Percentiles rank a stretch among this genome's conserved stretches.
phyloP scores from a whole-genome alignment of 2,329 filamentous ascomycete genomes.

The Scorias spongiosa region DNA sequence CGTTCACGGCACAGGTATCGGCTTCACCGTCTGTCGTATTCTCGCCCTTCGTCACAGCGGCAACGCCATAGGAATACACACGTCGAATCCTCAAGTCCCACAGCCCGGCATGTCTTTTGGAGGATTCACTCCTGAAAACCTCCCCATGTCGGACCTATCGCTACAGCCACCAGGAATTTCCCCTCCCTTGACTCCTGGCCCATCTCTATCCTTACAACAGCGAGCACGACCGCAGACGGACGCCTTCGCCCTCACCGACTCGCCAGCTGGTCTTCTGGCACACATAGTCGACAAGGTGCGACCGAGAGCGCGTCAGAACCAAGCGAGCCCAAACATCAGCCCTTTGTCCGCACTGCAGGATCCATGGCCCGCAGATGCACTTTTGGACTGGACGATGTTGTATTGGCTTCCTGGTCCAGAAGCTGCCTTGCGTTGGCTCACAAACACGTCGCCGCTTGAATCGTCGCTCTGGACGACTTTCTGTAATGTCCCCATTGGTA shows the following conservation, averaged over 20 bases:
- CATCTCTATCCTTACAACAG: not conserved
- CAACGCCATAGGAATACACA: conserved; percentile 44
- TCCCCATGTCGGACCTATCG: not conserved
- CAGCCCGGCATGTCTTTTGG: conserved; percentile 24
- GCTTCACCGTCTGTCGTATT: conserved; percentile 26
- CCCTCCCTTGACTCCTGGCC: conserved; percentile 8
- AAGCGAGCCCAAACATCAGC: not conserved
- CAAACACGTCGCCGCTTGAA: conserved; percentile 16
- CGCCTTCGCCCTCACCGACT: conserved; percentile 47
- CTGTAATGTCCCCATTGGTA: conserved; percentile 23
- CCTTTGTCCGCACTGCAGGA: conserved; percentile 2
- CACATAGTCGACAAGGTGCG: conserved; percentile 29
- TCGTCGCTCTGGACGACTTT: conserved; percentile 15
- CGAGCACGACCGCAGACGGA: conserved; percentile 35
- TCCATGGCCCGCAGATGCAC: conserved; percentile 30
- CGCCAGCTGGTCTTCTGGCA: conserved; percentile 42
- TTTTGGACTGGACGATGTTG: conserved; percentile 46
- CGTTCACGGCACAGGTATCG: conserved; percentile 36
- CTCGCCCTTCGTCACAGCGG: conserved; percentile 34
- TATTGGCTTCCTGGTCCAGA: conserved; percentile 55
- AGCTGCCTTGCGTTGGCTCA: conserved; percentile 38
- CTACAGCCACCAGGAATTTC: conserved; percentile 1
- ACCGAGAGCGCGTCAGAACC: conserved; percentile 1
- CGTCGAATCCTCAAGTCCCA: conserved; percentile 41
- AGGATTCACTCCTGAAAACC: not conserved